A percentile compares a stretch with the other conserved stretches of the same genome.
These are phyloP conservation scores for Echinochloa phyllopogon DNA, from an alignment of 176 grass and related monocot species.

Conservation along the genomic window DNA sequence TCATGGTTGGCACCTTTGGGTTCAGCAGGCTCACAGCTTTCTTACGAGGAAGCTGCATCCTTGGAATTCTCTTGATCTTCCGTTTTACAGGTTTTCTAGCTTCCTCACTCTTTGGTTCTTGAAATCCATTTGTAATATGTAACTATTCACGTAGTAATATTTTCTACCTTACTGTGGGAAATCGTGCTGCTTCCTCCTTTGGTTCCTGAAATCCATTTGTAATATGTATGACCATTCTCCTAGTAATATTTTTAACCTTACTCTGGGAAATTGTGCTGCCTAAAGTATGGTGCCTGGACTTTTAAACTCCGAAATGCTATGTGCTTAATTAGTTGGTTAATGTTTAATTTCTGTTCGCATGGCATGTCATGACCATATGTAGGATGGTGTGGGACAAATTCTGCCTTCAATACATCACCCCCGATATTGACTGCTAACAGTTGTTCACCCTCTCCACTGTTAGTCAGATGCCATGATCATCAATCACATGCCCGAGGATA, in stretches of 20 bases:
- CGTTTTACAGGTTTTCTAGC: slow-evolving; percentile 10
- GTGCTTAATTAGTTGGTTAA: slow-evolving; percentile 43
- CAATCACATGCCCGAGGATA: slow-evolving; percentile 40
- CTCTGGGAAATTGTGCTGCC: slow-evolving; percentile 29
- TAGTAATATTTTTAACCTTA: neutral
- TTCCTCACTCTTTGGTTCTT: slow-evolving; percentile 28
- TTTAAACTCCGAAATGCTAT: neutral
- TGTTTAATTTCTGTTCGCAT: slow-evolving; percentile 57
- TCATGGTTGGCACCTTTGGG: slow-evolving; percentile 46
- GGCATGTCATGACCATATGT: slow-evolving; percentile 52
- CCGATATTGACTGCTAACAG: slow-evolving; percentile 47
- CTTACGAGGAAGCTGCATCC: neutral
- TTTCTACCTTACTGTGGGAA: neutral
- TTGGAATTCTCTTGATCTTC: neutral
- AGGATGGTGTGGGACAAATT: slow-evolving; percentile 42
- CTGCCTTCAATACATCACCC: slow-evolving; percentile 56
- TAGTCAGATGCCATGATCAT: slow-evolving; percentile 32
- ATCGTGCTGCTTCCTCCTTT: slow-evolving; percentile 25
- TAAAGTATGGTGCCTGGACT: slow-evolving; percentile 23
- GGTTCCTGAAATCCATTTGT: slow-evolving; percentile 3
- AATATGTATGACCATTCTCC: neutral
- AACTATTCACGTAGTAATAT: neutral
- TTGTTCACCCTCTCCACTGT: slow-evolving; percentile 35
- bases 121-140: neutral
- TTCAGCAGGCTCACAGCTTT: slow-evolving; percentile 10